phyloP scores from a whole-genome alignment of 192 early-diverging fungal genomes.

The Gamsiella multidivaricata region DNA sequence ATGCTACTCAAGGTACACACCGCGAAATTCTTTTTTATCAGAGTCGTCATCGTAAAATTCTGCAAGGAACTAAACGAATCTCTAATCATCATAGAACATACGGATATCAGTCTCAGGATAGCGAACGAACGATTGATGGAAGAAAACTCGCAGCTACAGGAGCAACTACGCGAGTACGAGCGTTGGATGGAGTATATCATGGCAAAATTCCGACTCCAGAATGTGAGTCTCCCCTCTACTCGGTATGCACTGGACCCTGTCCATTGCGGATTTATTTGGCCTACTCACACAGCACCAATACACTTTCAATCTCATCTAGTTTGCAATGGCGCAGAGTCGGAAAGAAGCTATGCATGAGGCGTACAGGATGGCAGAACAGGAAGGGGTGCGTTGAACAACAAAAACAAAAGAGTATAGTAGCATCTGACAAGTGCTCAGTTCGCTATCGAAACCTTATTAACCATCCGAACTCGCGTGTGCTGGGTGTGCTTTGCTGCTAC shows the following conservation, averaged over 20 bases:
- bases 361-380: conserved; percentile 47
- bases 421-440: too few species aligned
- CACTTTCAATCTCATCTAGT: conserved; percentile 24
- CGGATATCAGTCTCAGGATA: conserved; percentile 44
- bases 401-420: neutral
- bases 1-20: neutral
- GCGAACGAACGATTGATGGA: conserved; percentile 42
- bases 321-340: conserved; percentile 49
- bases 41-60: neutral
- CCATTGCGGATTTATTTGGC: too few species aligned
- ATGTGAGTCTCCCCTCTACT: too few species aligned
- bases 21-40: neutral
- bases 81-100: conserved; percentile 34
- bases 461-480: too few species aligned
- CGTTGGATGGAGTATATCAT: conserved; percentile 52
- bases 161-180: conserved; percentile 45
- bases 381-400: conserved; percentile 27
- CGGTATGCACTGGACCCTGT: too few species aligned
- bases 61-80: too few species aligned
- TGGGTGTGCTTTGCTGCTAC: neutral
- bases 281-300: too few species aligned
- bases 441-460: too few species aligned
- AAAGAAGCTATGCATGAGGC: conserved; percentile 54
- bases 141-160: conserved; percentile 48
- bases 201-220: conserved; percentile 49